Base-by-base conservation (phyloP, 305 asterid genomes). In the Stenogyne calaminthoides region DNA sequence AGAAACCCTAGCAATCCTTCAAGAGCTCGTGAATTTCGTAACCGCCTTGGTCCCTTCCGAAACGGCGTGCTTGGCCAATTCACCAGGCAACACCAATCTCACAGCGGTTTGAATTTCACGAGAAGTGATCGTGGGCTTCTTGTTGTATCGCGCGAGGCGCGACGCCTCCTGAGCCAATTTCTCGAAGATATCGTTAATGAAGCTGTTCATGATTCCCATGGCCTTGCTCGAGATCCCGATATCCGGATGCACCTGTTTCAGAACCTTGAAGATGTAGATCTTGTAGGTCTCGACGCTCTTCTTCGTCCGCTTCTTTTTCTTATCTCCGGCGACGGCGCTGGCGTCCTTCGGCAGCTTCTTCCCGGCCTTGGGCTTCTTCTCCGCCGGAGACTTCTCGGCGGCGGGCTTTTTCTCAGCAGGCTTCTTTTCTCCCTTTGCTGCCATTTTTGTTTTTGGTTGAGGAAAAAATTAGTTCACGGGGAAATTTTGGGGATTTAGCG, bases 191-290 rank as follows among this genome's bases (percentile, higher is more conserved):
- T 88, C 93, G 18, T 85, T 85, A 76, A 88, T 88, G 78, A 88
- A 88, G 70, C 89, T 85, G 84, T 88, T 88, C 93, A 88, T 88
- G 29, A 88, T 88, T 0, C 93, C 93, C 93, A 88, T 88, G 8
- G 93, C 93, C 76, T 88, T 88, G 80, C 91, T 85, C 27, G 92
- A 87, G 40, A 87, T 85, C 27, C 92, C 90, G 39, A 87, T 84
- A 11, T 87, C 92, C 0, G 90, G 90, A 34, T 85, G 90, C 1
- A 87, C 90, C 69, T 87, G 90, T 64, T 87, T 87, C 83, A 87
- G 69, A 49, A 87, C 92, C 76, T 87, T 87, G 82, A 87, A 87
- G 78, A 87, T 87, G 73, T 87, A 87, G 88, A 87, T 87, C 90
- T 87, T 87, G 85, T 87, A 87, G 0, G 92, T 87, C 80, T 85